Conservation (phyloP, 768 basidiomycete genomes). For the Collybia nuda region DNA sequence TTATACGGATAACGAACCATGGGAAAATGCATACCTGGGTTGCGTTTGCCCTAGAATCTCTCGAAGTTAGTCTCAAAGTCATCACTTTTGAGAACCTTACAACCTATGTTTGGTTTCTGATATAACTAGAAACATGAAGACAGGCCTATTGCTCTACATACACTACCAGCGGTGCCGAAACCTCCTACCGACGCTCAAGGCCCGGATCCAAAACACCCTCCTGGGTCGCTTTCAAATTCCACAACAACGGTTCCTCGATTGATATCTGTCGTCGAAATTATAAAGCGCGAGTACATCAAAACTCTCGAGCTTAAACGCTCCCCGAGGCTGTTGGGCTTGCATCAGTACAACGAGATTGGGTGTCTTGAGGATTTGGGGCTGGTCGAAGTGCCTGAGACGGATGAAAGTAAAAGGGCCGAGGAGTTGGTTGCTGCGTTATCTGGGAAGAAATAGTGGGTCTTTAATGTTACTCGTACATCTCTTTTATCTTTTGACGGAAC, state of each 20-base stretch:
- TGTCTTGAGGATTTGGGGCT: conserved; percentile 45
- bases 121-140: conserved; percentile 42
- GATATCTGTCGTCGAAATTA: conserved; percentile 78
- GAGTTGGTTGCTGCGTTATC: conserved; percentile 45
- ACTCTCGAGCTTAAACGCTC: conserved; percentile 40
- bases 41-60: conserved; percentile 48
- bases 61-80: conserved; percentile 42
- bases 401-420: conserved; percentile 31
- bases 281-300: conserved; percentile 78
- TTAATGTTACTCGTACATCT: conserved; percentile 1
- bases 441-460: conserved; percentile 60
- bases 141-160: conserved; percentile 56
- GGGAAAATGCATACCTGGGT: conserved; percentile 58
- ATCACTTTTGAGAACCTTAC: neutral
- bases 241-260: conserved; percentile 57
- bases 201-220: conserved; percentile 3
- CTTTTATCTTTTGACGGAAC: neutral
- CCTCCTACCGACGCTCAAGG: conserved; percentile 5
- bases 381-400: conserved; percentile 8
- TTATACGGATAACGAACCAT: conserved; percentile 53
- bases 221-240: conserved; percentile 24
- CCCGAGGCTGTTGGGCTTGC: conserved; percentile 50
- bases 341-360: conserved; percentile 78
- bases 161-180: conserved; percentile 40
- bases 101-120: neutral